A percentile compares a stretch with the other conserved stretches of the same genome.
These are phyloP conservation scores for Madurella fahalii DNA, from an alignment of 2,329 filamentous ascomycete genomes.

Conservation along the genomic window DNA sequence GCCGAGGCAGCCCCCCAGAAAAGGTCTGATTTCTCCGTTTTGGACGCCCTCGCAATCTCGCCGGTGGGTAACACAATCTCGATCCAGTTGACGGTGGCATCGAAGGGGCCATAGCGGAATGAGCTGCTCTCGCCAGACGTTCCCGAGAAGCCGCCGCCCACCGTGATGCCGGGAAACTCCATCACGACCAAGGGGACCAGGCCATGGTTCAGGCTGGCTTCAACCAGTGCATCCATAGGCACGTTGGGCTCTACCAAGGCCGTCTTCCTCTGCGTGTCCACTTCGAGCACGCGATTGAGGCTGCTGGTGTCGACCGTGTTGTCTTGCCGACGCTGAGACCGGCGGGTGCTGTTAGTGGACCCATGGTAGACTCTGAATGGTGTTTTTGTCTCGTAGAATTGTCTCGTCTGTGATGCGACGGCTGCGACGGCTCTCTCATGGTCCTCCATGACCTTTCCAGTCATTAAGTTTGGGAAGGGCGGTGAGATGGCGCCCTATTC, in stretches of 20 bases:
- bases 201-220: slow-evolving; percentile 50
- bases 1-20: slow-evolving; percentile 57
- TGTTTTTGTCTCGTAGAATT: slow-evolving; percentile 41
- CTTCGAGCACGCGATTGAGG: slow-evolving; percentile 57
- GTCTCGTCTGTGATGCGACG: slow-evolving; percentile 41
- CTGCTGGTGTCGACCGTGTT: slow-evolving; percentile 64
- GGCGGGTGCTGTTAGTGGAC: slow-evolving; percentile 70
- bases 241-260: slow-evolving; percentile 66
- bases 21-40: slow-evolving; percentile 45
- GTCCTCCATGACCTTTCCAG: slow-evolving; percentile 29
- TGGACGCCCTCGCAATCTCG: slow-evolving; percentile 45
- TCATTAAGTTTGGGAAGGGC: background rate
- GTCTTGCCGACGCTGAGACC: slow-evolving; percentile 44
- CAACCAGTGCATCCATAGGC: slow-evolving; percentile 60
- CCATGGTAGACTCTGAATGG: slow-evolving; percentile 76
- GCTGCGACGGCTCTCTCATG: slow-evolving; percentile 42
- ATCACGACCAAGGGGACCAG: slow-evolving; percentile 63
- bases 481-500: background rate
- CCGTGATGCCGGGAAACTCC: slow-evolving; percentile 68
- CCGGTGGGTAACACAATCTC: slow-evolving; percentile 62
- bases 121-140: slow-evolving; percentile 65
- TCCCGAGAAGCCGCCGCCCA: slow-evolving; percentile 62
- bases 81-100: slow-evolving; percentile 56
- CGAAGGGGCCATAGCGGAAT: slow-evolving; percentile 64
- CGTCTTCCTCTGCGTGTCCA: slow-evolving; percentile 51